phyloP scores from a whole-genome alignment of 2,329 filamentous ascomycete species.

The Sporothrix humicola region DNA sequence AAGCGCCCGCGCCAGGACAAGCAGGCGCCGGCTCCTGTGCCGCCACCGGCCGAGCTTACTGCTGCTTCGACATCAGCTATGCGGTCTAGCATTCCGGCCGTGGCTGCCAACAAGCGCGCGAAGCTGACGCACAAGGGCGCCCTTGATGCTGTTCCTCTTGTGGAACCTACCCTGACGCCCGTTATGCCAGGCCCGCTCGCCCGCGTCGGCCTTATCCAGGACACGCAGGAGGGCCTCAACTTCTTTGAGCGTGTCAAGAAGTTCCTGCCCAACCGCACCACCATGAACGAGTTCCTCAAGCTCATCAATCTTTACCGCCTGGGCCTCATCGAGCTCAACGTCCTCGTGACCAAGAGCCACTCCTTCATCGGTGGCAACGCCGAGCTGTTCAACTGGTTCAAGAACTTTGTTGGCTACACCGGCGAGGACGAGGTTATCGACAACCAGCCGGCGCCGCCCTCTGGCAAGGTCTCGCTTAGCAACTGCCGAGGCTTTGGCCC shows the following conservation, averaged over 20 bases:
- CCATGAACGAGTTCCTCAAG: constrained; percentile 95
- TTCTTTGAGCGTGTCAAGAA: constrained; percentile 99
- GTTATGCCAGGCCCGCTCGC: constrained; percentile 85
- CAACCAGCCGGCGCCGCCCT: constrained; percentile 75
- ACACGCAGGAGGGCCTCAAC: constrained; percentile 80
- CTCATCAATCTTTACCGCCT: constrained; percentile 94
- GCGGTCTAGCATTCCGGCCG: constrained; percentile 45
- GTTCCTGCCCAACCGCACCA: constrained; percentile 87
- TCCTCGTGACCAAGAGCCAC: constrained; percentile 80
- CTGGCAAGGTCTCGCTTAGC: constrained; percentile 85
- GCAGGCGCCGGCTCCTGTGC: constrained; percentile 54
- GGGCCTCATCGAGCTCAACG: constrained; percentile 85
- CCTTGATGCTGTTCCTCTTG: constrained; percentile 62
- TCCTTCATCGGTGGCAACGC: constrained; percentile 86
- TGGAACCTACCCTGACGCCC: constrained; percentile 88
- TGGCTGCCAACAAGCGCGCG: constrained; percentile 63
- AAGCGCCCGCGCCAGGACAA: constrained; percentile 75
- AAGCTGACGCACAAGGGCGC: constrained; percentile 75
- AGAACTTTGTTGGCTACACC: constrained; percentile 78
- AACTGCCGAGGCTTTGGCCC: constrained; percentile 96
- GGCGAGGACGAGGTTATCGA: constrained; percentile 79
- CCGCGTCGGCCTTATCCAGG: constrained; percentile 73
- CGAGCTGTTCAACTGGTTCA: constrained; percentile 90
- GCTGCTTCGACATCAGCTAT: constrained; percentile 47
- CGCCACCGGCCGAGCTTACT: constrained; percentile 49